Percentiles rank a stretch among this genome's conserved stretches.
Conservation (phyloP, 2,329 filamentous ascomycete genomes). For the Ceratocystis diversiconidia region DNA sequence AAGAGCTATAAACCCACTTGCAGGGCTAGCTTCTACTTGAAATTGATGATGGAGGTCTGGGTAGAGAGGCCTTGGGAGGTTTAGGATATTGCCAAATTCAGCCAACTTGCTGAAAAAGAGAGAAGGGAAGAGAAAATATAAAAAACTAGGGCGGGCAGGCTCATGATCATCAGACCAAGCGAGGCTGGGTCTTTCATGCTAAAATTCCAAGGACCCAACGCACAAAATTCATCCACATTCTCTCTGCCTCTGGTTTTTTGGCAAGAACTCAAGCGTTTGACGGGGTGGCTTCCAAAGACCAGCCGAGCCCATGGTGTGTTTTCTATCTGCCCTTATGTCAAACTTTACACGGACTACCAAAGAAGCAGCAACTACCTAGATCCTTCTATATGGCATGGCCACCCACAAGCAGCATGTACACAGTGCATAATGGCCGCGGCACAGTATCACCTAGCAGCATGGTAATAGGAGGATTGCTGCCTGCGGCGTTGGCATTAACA, state of each 20-base stretch:
- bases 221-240: too few relatives aligned
- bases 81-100: too few relatives aligned
- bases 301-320: neutral
- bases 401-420: too few relatives aligned
- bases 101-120: too few relatives aligned
- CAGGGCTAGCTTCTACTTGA: too few relatives aligned
- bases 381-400: too few relatives aligned
- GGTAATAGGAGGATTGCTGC: neutral
- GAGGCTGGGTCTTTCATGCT: neutral
- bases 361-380: neutral
- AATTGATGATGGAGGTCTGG: too few relatives aligned
- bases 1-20: too few relatives aligned
- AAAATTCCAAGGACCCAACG: neutral
- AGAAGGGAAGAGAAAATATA: neutral
- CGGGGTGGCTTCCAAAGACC: neutral
- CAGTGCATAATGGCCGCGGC: neutral
- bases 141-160: neutral
- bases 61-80: too few relatives aligned
- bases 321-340: neutral
- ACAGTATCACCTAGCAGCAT: neutral
- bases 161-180: neutral
- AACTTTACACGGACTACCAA: neutral
- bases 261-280: too few relatives aligned
- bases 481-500: neutral
- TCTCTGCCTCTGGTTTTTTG: too few relatives aligned